These are phyloP conservation scores for Sphagnurus paluster DNA, from an alignment of 1,284 basidiomycete genomes.

Conservation along the genomic window DNA sequence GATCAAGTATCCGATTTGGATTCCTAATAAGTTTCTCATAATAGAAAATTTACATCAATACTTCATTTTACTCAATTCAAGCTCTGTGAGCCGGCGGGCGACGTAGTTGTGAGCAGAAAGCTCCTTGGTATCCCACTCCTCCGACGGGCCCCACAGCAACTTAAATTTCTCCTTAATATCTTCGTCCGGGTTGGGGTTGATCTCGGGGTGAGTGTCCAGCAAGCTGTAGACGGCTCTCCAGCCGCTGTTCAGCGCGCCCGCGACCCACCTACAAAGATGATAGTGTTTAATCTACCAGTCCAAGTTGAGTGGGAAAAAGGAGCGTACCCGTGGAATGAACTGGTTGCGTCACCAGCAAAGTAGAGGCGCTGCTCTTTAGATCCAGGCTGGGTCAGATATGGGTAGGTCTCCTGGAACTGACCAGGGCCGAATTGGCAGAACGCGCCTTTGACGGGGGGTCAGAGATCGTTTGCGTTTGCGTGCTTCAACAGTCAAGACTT, in stretches of 20 bases:
- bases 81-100: constrained; percentile 7
- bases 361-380: constrained; percentile 13
- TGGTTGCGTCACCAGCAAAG: constrained; percentile 23
- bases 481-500: background rate
- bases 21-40: too few species aligned
- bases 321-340: constrained; percentile 19
- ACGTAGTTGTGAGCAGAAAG: constrained; percentile 10
- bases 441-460: constrained; percentile 13
- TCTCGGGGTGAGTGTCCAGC: constrained; percentile 17
- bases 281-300: background rate
- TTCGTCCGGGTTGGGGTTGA: constrained; percentile 17
- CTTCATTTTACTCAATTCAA: too few species aligned
- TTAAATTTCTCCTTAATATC: constrained; percentile 19
- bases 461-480: background rate
- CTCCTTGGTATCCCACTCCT: constrained; percentile 18
- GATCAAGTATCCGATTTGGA: too few species aligned
- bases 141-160: constrained; percentile 13
- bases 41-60: too few species aligned
- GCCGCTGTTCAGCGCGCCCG: constrained; percentile 19
- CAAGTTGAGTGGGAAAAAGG: background rate
- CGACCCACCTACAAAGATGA: constrained; percentile 16
- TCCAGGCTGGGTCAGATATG: constrained; percentile 16
- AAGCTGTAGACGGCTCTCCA: constrained; percentile 16
- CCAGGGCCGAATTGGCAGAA: constrained; percentile 20
- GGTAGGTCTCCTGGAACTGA: constrained; percentile 19